Percentiles rank a stretch among this genome's conserved stretches.
Evolutionary conservation across 2,329 filamentous ascomycete species (phyloP).

Genomic region (Cladosporium sp.): DNA sequence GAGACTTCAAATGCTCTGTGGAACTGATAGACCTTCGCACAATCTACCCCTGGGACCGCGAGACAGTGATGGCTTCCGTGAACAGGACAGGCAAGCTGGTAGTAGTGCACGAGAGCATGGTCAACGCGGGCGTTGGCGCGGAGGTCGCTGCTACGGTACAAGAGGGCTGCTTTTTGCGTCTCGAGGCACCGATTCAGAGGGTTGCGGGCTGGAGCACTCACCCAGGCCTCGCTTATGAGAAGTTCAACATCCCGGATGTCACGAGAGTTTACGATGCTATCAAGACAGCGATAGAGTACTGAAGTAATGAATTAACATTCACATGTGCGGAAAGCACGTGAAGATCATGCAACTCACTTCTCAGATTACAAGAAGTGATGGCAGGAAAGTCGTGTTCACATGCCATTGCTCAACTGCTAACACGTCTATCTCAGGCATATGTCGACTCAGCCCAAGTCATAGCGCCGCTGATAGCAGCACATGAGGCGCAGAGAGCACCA

Average conservation of each 20-base stretch:
- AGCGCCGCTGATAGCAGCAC: no score
- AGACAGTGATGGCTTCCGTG: slow-evolving; percentile 73
- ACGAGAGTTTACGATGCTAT: slow-evolving; percentile 56
- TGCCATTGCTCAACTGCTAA: no score
- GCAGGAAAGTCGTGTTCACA: no score
- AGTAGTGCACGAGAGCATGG: slow-evolving; percentile 87
- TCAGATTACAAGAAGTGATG: no score
- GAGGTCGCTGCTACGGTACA: slow-evolving; percentile 86
- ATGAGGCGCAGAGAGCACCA: no score
- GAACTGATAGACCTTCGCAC: slow-evolving; percentile 86
- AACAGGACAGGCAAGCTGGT: slow-evolving; percentile 80
- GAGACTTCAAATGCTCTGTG: slow-evolving; percentile 65
- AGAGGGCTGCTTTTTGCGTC: slow-evolving; percentile 72
- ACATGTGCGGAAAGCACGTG: no score
- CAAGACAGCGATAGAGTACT: slow-evolving; percentile 41
- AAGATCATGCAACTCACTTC: no score
- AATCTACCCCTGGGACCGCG: slow-evolving; percentile 85
- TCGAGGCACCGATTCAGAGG: slow-evolving; percentile 79
- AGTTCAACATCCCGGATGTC: slow-evolving; percentile 69
- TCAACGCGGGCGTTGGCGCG: slow-evolving; percentile 82
- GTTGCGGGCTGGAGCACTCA: slow-evolving; percentile 90
- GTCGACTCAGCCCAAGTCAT: no score
- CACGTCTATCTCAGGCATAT: no score
- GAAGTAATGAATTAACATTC: no score
- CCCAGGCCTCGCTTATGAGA: slow-evolving; percentile 69